phyloP scores from a whole-genome alignment of 441 rosid genomes.

The Arabidopsis lyrata region DNA sequence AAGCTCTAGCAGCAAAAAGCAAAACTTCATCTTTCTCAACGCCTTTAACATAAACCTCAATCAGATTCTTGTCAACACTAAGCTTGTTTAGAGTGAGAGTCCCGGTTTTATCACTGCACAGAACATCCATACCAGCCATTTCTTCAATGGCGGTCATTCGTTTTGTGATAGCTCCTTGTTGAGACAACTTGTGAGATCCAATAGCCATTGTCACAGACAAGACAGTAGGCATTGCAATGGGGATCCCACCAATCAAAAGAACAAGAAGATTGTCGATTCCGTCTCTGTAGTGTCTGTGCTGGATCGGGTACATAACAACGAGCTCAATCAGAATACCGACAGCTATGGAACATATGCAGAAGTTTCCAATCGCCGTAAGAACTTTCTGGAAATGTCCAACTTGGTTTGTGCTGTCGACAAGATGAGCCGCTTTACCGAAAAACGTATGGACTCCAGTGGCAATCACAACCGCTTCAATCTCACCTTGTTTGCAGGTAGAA shows the following conservation, averaged over 20 bases:
- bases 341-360: conserved; percentile 91
- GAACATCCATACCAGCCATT: conserved; percentile 98
- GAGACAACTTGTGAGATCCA: conserved; percentile 85
- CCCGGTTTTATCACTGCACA: conserved; percentile 97
- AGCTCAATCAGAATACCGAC: conserved; percentile 76
- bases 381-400: conserved; percentile 86
- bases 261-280: conserved; percentile 94
- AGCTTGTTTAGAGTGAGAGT: conserved; percentile 90
- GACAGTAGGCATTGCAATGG: conserved; percentile 96
- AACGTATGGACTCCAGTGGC: conserved; percentile 77
- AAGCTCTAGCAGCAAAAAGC: conserved; percentile 91
- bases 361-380: conserved; percentile 89
- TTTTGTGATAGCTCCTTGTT: conserved; percentile 96
- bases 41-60: conserved; percentile 83
- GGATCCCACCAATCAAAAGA: conserved; percentile 95
- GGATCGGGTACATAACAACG: conserved; percentile 93
- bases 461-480: conserved; percentile 68
- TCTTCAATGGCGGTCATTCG: conserved; percentile 98
- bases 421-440: conserved; percentile 78
- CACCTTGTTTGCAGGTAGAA: conserved; percentile 76
- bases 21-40: conserved; percentile 81
- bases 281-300: conserved; percentile 73
- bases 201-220: conserved; percentile 97
- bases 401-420: conserved; percentile 70
- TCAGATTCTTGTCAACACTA: conserved; percentile 77